phyloP scores from a whole-genome alignment of 2,329 filamentous ascomycete genomes.

The Pseudocercospora macadamiae region DNA sequence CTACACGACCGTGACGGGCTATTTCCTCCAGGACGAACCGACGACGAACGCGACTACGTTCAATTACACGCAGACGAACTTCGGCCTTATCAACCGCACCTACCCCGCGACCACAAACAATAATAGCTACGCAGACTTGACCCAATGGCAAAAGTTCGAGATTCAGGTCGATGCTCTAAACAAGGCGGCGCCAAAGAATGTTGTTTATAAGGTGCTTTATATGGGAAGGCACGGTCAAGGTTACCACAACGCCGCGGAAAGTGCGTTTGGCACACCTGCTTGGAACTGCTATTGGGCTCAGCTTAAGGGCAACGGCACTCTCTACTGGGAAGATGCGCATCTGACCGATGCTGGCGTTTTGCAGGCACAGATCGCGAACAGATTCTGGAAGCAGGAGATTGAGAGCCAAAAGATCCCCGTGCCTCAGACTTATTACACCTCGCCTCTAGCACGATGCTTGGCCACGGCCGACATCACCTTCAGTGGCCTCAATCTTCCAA shows the following conservation, averaged over 20 bases:
- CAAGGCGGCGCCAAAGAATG: constrained; percentile 47
- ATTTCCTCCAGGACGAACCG: constrained; percentile 66
- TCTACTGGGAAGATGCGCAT: constrained; percentile 65
- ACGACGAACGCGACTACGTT: constrained; percentile 60
- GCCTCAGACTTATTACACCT: constrained; percentile 68
- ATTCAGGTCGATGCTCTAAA: constrained; percentile 63
- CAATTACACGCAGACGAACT: constrained; percentile 66
- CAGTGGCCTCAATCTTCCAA: constrained; percentile 56
- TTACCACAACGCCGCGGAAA: constrained; percentile 65
- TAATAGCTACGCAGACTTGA: constrained; percentile 47
- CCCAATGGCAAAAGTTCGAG: constrained; percentile 68
- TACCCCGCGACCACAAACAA: constrained; percentile 57
- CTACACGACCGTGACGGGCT: constrained; percentile 63
- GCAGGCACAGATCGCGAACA: constrained; percentile 62
- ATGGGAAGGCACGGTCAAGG: constrained; percentile 73
- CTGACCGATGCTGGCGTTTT: constrained; percentile 60
- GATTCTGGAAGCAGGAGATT: constrained; percentile 63
- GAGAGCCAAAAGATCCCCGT: constrained; percentile 59
- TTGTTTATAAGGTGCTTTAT: constrained; percentile 71
- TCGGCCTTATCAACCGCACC: constrained; percentile 65
- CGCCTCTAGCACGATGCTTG: constrained; percentile 65
- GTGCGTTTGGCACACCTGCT: constrained; percentile 66
- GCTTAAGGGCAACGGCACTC: constrained; percentile 64
- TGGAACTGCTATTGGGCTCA: constrained; percentile 71
- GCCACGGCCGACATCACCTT: constrained; percentile 68